Evolutionary conservation across 78 protist genomes (phyloP).

Genomic region (Chrysochromulina parva): DNA sequence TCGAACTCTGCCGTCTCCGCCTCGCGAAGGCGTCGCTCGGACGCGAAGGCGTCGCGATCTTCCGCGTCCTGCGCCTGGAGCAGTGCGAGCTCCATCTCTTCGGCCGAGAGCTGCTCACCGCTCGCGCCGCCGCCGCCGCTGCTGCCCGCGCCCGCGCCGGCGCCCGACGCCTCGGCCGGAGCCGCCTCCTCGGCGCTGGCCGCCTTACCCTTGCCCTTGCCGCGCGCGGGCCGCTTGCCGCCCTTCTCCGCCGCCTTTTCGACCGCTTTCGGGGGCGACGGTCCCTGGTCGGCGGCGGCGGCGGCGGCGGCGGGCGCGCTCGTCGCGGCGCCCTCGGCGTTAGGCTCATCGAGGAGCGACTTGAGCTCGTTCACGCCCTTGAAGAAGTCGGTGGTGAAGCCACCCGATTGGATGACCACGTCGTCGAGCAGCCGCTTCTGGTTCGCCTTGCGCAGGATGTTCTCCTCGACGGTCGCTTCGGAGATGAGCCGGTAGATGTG

Average conservation of each 20-base stretch:
- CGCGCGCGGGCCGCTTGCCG: no score
- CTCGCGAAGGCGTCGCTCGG: neutral
- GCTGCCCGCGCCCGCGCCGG: no score
- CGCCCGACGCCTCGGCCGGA: no score
- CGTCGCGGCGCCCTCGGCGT: no score
- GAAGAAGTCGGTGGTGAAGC: conserved; percentile 62
- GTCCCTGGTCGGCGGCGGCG: neutral
- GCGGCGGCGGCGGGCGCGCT: neutral
- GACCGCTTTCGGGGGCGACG: neutral
- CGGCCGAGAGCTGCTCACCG: neutral
- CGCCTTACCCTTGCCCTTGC: no score
- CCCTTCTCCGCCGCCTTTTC: no score
- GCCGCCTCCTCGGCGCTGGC: no score
- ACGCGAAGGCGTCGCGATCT: neutral
- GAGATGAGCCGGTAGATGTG: conserved; percentile 91
- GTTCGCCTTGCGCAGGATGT: conserved; percentile 80
- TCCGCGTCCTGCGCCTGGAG: neutral
- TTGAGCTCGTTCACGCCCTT: neutral
- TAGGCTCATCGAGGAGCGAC: conserved; percentile 18
- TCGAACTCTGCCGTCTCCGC: neutral
- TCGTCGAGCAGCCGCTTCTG: conserved; percentile 78
- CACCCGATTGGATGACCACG: conserved; percentile 72
- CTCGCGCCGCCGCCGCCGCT: no score
- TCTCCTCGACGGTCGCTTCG: conserved; percentile 84
- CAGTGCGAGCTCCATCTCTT: neutral